Base-by-base conservation (phyloP, 352 stramenopile genomes). In the Phytophthora aleatoria region DNA sequence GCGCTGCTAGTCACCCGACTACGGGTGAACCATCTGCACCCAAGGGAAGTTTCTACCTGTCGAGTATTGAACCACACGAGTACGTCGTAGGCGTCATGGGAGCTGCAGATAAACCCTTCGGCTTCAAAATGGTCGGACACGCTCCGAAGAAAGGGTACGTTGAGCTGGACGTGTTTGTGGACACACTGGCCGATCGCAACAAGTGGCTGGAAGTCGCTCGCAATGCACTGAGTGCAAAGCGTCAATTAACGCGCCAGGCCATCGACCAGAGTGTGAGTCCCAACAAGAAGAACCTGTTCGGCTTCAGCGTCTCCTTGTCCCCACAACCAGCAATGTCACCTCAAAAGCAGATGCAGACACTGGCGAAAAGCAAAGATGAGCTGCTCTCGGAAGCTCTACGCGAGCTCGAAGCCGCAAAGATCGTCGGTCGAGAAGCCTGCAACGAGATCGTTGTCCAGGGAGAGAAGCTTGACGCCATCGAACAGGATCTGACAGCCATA, bases 61-160 rank as follows among this genome's bases (percentile, higher is more conserved):
- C 83, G 15, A 92, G 75, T 28, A 78, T 90, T 53, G 86, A 92
- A 49, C 86, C 90, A 26, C 79, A 93, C 58, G 85, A 93, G 62
- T 91, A 94, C 59, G 81, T 79, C 61, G 74, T 90, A 16, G 85
- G 86, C 3, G 69, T 87, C 12, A 73, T 92, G 42, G 84, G 83
- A 30, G 76, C 72, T 28, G 73, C 81, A 28, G 84, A 90, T 15
- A 92, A 90, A 59, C 85, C 85, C 0, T 95, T 91, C 48, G 87
- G 83, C 31, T 95, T 95, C 68, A 92, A 92, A 73, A 86, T 95
- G 73, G 70, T 95, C 28, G 87, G 87, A 31, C 87, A 95, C 63
- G 85, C 83, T 24, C 85, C 87, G 0, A 73, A 69, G 36, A 87
- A 91, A 39, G 84, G 86, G 35, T 93, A 90, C 67, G 74, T 90